phyloP scores from a whole-genome alignment of 768 basidiomycete species.

The Termitomyces sp. region DNA sequence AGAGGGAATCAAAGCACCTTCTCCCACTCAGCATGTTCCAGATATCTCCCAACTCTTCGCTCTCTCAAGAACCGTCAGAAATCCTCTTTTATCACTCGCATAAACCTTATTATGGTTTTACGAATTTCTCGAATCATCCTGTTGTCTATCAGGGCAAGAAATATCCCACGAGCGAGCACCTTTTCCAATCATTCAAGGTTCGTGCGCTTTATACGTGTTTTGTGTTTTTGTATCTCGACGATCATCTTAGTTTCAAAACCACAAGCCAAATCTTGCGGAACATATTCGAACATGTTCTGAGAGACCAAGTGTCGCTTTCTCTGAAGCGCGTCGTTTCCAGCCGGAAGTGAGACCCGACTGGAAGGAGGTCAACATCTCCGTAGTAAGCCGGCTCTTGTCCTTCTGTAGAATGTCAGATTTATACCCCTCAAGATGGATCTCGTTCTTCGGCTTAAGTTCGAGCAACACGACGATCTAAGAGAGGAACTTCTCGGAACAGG shows the following conservation, averaged over 20 bases:
- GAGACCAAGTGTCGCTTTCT: constrained; percentile 56
- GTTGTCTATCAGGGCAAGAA: constrained; percentile 54
- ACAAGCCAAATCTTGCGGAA: constrained; percentile 59
- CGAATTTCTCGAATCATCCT: constrained; percentile 66
- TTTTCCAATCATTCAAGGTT: constrained; percentile 73
- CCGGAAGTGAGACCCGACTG: constrained; percentile 60
- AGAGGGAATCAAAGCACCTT: not conserved
- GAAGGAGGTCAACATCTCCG: constrained; percentile 62
- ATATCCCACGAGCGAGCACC: constrained; percentile 74
- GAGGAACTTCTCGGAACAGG: constrained; percentile 58
- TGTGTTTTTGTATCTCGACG: not conserved
- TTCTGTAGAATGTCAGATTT: not conserved
- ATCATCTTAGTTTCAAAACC: constrained; percentile 47
- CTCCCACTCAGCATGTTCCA: not conserved
- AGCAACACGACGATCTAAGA: constrained; percentile 57
- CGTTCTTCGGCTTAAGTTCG: constrained; percentile 61
- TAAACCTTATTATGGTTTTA: constrained; percentile 63
- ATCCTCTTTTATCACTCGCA: constrained; percentile 63
- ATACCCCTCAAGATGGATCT: constrained; percentile 53
- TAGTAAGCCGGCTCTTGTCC: constrained; percentile 28
- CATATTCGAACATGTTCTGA: constrained; percentile 62
- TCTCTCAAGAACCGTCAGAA: constrained; percentile 22
- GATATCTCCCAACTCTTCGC: constrained; percentile 13
- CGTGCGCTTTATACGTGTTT: not conserved
- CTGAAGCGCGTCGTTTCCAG: constrained; percentile 60